phyloP scores from a whole-genome alignment of 805 yeast species.

The Scheffersomyces amazonensis region DNA sequence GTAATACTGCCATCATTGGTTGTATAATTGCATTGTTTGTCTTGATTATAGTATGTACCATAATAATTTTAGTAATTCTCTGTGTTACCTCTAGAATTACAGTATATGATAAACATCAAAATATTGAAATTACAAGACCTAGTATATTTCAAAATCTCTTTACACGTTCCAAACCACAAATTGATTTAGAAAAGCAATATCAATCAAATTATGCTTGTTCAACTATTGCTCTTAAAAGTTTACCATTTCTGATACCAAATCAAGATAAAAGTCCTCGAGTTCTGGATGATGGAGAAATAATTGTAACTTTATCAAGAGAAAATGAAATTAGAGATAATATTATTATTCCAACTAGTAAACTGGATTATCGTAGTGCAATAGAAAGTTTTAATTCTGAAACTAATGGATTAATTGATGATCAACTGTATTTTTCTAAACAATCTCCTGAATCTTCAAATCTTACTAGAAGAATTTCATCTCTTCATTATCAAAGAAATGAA shows the following conservation, averaged over 20 bases:
- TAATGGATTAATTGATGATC: conserved; percentile 8
- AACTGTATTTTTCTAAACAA: too few species aligned
- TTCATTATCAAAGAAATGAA: conserved; percentile 2
- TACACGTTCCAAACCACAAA: too few species aligned
- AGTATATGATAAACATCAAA: too few species aligned
- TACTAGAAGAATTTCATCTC: conserved; percentile 4
- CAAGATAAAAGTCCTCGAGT: background rate
- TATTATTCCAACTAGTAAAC: background rate
- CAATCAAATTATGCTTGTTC: conserved; percentile 3
- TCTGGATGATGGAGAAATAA: background rate
- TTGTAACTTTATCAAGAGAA: conserved; percentile 1
- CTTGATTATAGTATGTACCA: background rate
- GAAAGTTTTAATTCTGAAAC: conserved; percentile 13
- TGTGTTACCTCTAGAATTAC: background rate
- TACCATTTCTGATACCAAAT: conserved; percentile 4
- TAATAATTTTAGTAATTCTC: background rate
- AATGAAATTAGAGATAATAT: background rate
- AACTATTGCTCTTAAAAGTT: conserved; percentile 9
- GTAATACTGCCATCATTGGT: background rate
- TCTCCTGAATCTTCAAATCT: too few species aligned
- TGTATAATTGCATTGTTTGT: background rate
- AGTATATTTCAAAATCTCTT: too few species aligned
- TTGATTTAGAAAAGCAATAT: conserved; percentile 4
- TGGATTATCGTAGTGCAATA: conserved; percentile 11
- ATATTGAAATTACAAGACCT: too few species aligned